Percentiles rank a stretch among this genome's conserved stretches.
These are phyloP conservation scores for Leccinum barrowsii DNA, from an alignment of 768 basidiomycete species.

Conservation along the genomic window DNA sequence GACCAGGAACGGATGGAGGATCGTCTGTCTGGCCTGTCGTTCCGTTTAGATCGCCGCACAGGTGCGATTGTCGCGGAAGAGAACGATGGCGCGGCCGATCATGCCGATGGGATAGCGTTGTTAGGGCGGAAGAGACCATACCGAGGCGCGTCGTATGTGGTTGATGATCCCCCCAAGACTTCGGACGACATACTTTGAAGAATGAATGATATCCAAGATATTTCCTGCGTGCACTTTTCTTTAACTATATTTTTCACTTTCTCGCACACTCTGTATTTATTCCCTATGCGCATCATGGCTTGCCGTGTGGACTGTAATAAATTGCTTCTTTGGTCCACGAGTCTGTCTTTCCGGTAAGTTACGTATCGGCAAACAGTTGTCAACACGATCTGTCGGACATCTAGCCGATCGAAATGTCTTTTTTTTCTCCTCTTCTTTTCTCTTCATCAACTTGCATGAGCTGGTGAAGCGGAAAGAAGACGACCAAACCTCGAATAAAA, in stretches of 20 bases:
- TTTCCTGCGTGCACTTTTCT: not conserved
- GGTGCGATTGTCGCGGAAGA: conserved; percentile 63
- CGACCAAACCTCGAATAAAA: conserved; percentile 14
- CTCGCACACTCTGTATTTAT: not conserved
- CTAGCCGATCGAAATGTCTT: conserved; percentile 2
- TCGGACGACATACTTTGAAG: not conserved
- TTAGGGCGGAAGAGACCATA: conserved; percentile 11
- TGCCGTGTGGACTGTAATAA: not conserved
- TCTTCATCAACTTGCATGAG: conserved; percentile 45
- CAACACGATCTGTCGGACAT: conserved; percentile 16
- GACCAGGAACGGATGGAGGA: conserved; percentile 39
- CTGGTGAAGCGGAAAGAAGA: conserved; percentile 50
- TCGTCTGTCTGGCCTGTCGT: conserved; percentile 50
- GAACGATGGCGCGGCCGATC: conserved; percentile 13
- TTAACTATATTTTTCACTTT: not conserved
- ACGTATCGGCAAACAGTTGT: conserved; percentile 16
- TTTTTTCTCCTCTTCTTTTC: conserved; percentile 38
- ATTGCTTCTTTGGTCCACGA: too few relatives aligned
- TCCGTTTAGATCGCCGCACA: conserved; percentile 53
- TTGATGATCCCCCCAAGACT: conserved; percentile 9
- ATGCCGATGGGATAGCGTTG: conserved; percentile 14
- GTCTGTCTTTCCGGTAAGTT: too few relatives aligned
- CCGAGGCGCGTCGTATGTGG: not conserved
- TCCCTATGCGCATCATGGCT: not conserved
- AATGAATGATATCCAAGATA: not conserved